These are phyloP conservation scores for Ichthyophthirius multifiliis DNA, from an alignment of 169 alveolate species.

Conservation along the genomic window DNA sequence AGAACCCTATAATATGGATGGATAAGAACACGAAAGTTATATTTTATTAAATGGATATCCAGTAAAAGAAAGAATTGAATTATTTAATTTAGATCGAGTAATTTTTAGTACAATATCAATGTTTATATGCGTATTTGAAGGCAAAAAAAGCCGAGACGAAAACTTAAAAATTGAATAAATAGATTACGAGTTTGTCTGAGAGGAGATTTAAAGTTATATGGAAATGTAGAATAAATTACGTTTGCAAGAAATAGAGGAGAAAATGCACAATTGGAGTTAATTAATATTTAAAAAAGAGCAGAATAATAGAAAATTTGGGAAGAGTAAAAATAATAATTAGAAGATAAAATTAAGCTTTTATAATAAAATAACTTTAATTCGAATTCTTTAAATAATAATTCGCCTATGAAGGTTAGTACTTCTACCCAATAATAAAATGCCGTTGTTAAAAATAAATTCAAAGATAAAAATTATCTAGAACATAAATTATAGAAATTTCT, in stretches of 20 bases:
- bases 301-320: conserved; percentile 57
- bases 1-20: background rate
- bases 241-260: conserved; percentile 30
- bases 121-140: conserved; percentile 48
- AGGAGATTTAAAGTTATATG: conserved; percentile 19
- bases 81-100: conserved; percentile 73
- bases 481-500: conserved; percentile 29
- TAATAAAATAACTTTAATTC: conserved; percentile 18
- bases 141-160: background rate
- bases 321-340: conserved; percentile 13
- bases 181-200: conserved; percentile 61
- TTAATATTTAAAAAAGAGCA: conserved; percentile 32
- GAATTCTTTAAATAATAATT: conserved; percentile 13
- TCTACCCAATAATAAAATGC: background rate
- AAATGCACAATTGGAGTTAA: conserved; percentile 33
- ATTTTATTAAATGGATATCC: conserved; percentile 75
- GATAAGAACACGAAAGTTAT: conserved; percentile 40
- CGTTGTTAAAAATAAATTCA: conserved; percentile 21
- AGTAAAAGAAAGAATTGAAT: conserved; percentile 19
- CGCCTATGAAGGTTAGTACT: background rate
- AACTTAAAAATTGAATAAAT: conserved; percentile 32
- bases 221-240: conserved; percentile 23
- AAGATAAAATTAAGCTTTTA: conserved; percentile 35
- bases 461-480: conserved; percentile 37
- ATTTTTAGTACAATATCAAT: conserved; percentile 74